Evolutionary conservation across 1,284 basidiomycete genomes (phyloP).

Genomic region (Ceratobasidium sp.): DNA sequence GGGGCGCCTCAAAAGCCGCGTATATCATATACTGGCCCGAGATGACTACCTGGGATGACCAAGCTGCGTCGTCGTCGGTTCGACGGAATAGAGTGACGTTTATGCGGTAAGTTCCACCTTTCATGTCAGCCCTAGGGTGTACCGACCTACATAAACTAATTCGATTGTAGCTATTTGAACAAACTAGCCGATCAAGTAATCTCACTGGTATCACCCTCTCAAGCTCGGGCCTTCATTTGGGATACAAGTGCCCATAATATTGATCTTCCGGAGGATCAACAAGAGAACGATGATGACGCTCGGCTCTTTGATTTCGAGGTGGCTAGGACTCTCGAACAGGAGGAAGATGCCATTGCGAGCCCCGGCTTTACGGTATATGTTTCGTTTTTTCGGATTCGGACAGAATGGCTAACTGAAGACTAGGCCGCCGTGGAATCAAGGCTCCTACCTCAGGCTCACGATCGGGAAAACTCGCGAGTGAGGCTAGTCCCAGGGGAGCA

Average conservation of each 20-base stretch:
- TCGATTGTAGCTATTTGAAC: constrained; percentile 40
- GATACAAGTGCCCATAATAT: constrained; percentile 2
- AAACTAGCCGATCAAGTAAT: constrained; percentile 42
- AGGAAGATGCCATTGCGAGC: constrained; percentile 24
- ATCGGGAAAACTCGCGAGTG: neutral
- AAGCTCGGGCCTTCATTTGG: constrained; percentile 29
- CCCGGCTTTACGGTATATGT: constrained; percentile 37
- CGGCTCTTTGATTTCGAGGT: constrained; percentile 51
- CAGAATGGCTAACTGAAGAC: neutral
- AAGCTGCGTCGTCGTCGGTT: constrained; percentile 38
- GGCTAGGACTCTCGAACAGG: constrained; percentile 35
- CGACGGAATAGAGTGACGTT: constrained; percentile 44
- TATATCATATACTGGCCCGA: constrained; percentile 45
- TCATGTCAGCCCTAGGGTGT: neutral
- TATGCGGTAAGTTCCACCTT: constrained; percentile 38
- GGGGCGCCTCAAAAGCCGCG: constrained; percentile 6
- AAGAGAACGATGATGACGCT: constrained; percentile 54
- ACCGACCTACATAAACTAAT: neutral
- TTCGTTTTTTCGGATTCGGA: neutral
- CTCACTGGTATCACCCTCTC: constrained; percentile 36
- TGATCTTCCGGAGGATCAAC: constrained; percentile 46
- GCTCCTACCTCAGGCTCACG: neutral
- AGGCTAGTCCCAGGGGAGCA: constrained; percentile 28
- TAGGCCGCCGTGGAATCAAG: constrained; percentile 22
- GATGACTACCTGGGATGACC: constrained; percentile 43